Evolutionary conservation across 1,284 basidiomycete species (phyloP).

Genomic region (Tilletia caries): DNA sequence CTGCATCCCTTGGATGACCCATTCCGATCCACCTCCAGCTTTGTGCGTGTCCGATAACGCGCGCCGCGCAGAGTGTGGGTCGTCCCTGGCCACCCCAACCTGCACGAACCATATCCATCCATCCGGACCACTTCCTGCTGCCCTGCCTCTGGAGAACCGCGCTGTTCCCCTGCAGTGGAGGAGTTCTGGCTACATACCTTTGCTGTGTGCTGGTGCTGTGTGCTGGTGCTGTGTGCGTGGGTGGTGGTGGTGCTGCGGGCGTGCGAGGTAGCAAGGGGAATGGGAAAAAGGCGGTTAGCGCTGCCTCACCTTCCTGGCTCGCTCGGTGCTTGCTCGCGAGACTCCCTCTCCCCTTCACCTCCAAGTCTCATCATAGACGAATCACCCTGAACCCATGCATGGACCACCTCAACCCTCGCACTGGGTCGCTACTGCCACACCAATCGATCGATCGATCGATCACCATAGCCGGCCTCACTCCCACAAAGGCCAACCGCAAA

Average conservation of each 20-base stretch:
- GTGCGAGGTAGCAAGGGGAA: background rate
- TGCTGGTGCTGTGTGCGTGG: background rate
- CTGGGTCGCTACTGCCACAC: background rate
- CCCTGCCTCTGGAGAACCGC: no score
- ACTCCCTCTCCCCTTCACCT: no score
- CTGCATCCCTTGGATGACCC: background rate
- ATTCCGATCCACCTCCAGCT: no score
- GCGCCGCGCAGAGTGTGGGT: no score
- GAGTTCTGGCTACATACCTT: background rate
- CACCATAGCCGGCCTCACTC: background rate
- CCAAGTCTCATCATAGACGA: background rate
- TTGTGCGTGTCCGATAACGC: no score
- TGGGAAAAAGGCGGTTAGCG: background rate
- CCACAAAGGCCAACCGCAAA: background rate
- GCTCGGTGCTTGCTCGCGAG: background rate
- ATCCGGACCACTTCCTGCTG: no score
- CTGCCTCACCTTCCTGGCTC: no score
- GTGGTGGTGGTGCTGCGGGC: background rate
- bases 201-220: background rate
- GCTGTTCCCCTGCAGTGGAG: no score
- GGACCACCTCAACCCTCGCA: background rate
- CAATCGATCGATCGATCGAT: no score
- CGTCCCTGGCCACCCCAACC: no score
- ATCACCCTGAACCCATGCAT: background rate
- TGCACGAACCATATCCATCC: no score